These are phyloP conservation scores for Xylaria sp. DNA, from an alignment of 2,329 filamentous ascomycete species.

Conservation along the genomic window DNA sequence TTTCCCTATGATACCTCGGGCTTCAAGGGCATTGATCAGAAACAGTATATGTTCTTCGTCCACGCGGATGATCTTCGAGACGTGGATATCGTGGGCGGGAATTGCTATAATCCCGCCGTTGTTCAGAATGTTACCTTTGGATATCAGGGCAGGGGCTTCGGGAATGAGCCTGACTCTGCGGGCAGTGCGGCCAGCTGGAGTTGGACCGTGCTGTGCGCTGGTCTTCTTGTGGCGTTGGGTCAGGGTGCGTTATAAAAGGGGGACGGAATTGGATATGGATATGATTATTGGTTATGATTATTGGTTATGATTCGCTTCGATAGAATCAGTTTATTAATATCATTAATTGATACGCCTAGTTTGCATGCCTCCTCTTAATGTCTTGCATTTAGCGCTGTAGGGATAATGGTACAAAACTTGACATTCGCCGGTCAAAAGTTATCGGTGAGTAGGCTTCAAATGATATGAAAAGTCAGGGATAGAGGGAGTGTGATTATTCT, in stretches of 20 bases:
- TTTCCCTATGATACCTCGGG: slow-evolving; percentile 81
- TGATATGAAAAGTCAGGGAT: background rate
- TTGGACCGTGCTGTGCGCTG: slow-evolving; percentile 35
- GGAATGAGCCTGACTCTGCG: slow-evolving; percentile 49
- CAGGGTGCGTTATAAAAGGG: slow-evolving; percentile 19
- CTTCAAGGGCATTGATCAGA: slow-evolving; percentile 74
- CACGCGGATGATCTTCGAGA: slow-evolving; percentile 74
- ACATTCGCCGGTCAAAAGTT: too few relatives aligned
- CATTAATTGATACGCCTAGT: too few relatives aligned
- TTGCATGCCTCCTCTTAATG: too few relatives aligned
- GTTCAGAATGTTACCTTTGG: slow-evolving; percentile 78
- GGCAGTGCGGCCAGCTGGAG: slow-evolving; percentile 25
- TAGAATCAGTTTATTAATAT: too few relatives aligned
- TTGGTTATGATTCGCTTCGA: background rate
- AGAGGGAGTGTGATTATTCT: background rate
- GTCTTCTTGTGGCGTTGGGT: slow-evolving; percentile 17
- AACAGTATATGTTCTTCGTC: slow-evolving; percentile 82
- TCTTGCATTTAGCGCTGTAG: too few relatives aligned
- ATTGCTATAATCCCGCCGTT: slow-evolving; percentile 74
- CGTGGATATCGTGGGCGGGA: slow-evolving; percentile 74
- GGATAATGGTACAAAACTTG: too few relatives aligned
- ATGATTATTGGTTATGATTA: slow-evolving; percentile 15
- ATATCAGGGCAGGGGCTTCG: slow-evolving; percentile 66
- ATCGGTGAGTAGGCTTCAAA: background rate
- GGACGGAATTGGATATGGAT: slow-evolving; percentile 3